Evolutionary conservation across 1,284 basidiomycete genomes (phyloP).

Genomic region (Golubevia sp.): DNA sequence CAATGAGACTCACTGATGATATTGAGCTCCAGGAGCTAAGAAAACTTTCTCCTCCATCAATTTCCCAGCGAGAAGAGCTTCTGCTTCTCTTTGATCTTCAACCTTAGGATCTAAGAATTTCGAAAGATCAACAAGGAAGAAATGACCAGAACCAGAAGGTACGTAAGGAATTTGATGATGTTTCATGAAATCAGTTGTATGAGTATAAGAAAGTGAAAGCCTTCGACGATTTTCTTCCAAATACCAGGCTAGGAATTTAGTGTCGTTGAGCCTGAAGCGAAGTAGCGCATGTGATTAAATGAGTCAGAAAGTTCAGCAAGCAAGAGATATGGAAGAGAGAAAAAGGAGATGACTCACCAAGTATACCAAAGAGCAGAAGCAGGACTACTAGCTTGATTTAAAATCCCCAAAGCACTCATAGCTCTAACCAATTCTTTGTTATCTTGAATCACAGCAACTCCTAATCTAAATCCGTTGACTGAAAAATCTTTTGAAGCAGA

Average conservation of each 20-base stretch:
- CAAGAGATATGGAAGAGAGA: too few species aligned
- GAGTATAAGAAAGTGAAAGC: slow-evolving; percentile 16
- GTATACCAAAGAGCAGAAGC: slow-evolving; percentile 23
- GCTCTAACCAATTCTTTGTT: slow-evolving; percentile 25
- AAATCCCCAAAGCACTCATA: slow-evolving; percentile 16
- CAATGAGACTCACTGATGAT: slow-evolving; percentile 19
- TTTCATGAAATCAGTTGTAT: slow-evolving; percentile 14
- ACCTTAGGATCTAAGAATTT: slow-evolving; percentile 1
- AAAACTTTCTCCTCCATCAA: slow-evolving; percentile 24
- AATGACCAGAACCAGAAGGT: slow-evolving; percentile 31
- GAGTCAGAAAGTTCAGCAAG: too few species aligned
- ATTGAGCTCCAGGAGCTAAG: slow-evolving; percentile 32
- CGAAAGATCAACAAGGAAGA: slow-evolving; percentile 27
- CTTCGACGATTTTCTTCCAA: slow-evolving; percentile 29
- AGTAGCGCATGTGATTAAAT: too few species aligned
- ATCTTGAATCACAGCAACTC: slow-evolving; percentile 33
- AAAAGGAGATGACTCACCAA: too few species aligned
- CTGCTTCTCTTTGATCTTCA: slow-evolving; percentile 9
- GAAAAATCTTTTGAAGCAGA: slow-evolving; percentile 43
- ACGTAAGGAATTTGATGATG: slow-evolving; percentile 24
- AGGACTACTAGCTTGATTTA: slow-evolving; percentile 22
- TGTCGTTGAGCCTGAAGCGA: too few species aligned
- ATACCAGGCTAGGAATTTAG: slow-evolving; percentile 28
- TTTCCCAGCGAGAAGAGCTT: slow-evolving; percentile 12
- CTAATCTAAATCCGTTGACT: slow-evolving; percentile 43